Evolutionary conservation across 805 yeast species (phyloP).

Genomic region (Starmerella cellae): DNA sequence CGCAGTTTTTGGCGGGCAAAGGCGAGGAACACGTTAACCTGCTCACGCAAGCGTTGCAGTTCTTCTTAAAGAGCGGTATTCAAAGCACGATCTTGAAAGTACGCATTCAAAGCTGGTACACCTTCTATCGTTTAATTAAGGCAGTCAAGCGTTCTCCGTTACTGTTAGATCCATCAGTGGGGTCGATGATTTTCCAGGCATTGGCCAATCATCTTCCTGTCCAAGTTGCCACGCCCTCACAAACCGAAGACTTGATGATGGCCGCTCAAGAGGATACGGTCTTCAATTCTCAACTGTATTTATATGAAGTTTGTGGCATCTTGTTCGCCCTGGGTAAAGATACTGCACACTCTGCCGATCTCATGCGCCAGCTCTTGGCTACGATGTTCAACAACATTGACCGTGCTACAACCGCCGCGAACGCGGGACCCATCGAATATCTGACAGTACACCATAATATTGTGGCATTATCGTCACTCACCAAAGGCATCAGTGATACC

Average conservation of each 20-base stretch:
- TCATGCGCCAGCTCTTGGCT: conserved; percentile 15
- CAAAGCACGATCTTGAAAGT: conserved; percentile 64
- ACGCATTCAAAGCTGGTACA: conserved; percentile 77
- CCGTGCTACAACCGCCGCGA: conserved; percentile 25
- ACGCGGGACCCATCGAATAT: conserved; percentile 8
- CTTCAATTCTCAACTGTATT: conserved; percentile 65
- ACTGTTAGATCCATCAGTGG: conserved; percentile 30
- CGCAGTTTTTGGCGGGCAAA: conserved; percentile 33
- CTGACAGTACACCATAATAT: conserved; percentile 75
- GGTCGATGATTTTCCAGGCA: conserved; percentile 47
- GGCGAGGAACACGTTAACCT: conserved; percentile 32
- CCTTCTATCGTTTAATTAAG: conserved; percentile 71
- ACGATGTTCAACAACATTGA: conserved; percentile 19
- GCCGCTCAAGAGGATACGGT: conserved; percentile 34
- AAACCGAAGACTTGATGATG: conserved; percentile 19
- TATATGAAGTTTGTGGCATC: conserved; percentile 78
- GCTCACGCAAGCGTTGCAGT: conserved; percentile 46
- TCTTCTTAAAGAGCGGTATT: conserved; percentile 73
- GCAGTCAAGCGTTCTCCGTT: conserved; percentile 50
- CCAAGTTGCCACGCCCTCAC: conserved; percentile 37
- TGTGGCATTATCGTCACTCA: conserved; percentile 80
- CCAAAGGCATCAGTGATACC: conserved; percentile 62
- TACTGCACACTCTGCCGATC: conserved; percentile 19
- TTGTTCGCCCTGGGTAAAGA: conserved; percentile 46
- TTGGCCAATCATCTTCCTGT: conserved; percentile 48